Conservation (phyloP, 768 basidiomycete genomes). For the Cystofilobasidium ferigula region DNA sequence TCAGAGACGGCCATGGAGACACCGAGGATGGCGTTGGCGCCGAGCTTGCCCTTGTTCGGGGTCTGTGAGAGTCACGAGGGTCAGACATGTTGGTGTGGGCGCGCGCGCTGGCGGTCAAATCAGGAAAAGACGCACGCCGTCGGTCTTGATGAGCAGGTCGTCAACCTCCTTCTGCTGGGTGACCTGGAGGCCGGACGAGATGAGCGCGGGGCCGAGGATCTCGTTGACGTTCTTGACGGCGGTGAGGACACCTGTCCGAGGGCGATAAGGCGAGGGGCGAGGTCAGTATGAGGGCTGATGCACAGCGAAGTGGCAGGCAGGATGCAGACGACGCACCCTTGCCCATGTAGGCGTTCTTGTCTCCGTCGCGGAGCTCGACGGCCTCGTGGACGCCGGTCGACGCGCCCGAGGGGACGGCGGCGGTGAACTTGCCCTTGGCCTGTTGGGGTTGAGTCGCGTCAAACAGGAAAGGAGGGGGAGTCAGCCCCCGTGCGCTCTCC, state of each 20-base stretch:
- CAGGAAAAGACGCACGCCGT: conserved; percentile 45
- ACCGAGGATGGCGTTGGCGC: conserved; percentile 97
- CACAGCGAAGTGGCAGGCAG: neutral
- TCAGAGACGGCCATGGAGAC: conserved; percentile 90
- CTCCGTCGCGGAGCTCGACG: conserved; percentile 94
- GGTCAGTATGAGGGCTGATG: neutral
- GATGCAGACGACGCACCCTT: conserved; percentile 54
- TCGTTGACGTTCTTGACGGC: conserved; percentile 91
- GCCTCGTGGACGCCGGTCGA: conserved; percentile 98
- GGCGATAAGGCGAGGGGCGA: neutral
- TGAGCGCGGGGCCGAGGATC: conserved; percentile 74
- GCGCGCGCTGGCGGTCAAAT: too few species aligned
- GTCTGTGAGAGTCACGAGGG: conserved; percentile 39
- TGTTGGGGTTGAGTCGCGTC: neutral
- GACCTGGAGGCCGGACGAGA: conserved; percentile 70
- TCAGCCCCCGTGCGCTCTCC: neutral
- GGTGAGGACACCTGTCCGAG: conserved; percentile 65
- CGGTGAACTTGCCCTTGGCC: conserved; percentile 51
- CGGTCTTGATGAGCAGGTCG: conserved; percentile 94
- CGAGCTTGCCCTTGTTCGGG: conserved; percentile 97
- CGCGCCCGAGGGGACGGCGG: conserved; percentile 93
- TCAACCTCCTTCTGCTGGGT: conserved; percentile 91
- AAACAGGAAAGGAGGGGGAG: neutral
- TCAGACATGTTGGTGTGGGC: conserved; percentile 1
- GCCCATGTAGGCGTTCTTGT: conserved; percentile 83